Evolutionary conservation across 2,329 filamentous ascomycete genomes (phyloP).

Genomic region (Thielaviopsis euricoi): DNA sequence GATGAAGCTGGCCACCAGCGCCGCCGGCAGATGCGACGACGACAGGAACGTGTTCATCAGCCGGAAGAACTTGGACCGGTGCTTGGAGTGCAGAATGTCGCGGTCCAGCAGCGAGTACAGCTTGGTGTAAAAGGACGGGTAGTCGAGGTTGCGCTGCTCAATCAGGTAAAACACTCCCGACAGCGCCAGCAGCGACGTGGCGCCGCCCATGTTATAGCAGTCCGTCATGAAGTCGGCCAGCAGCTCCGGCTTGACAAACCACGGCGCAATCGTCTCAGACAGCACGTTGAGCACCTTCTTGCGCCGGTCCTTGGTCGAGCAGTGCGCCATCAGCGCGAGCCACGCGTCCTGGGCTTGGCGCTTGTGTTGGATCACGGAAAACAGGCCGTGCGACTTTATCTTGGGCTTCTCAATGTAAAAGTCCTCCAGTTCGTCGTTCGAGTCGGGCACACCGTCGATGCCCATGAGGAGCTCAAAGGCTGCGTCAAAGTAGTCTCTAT

Average conservation of each 20-base stretch:
- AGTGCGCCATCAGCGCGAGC: constrained; percentile 57
- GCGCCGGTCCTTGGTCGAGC: constrained; percentile 54
- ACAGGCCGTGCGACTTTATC: constrained; percentile 50
- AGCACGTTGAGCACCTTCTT: constrained; percentile 65
- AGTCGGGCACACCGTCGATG: constrained; percentile 55
- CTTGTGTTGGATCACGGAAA: constrained; percentile 54
- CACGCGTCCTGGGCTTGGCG: constrained; percentile 73
- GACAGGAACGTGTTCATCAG: constrained; percentile 78
- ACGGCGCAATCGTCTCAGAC: constrained; percentile 65
- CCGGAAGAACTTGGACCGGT: constrained; percentile 85
- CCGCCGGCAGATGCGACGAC: constrained; percentile 82
- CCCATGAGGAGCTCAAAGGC: constrained; percentile 45
- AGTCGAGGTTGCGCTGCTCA: constrained; percentile 84
- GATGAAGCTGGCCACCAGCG: constrained; percentile 86
- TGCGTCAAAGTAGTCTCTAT: constrained; percentile 32
- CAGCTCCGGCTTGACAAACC: constrained; percentile 76
- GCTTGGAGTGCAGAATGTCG: constrained; percentile 78
- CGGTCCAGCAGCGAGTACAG: constrained; percentile 84
- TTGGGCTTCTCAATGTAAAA: constrained; percentile 50
- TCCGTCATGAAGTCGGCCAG: constrained; percentile 95
- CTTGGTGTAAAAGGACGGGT: constrained; percentile 84
- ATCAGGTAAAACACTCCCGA: constrained; percentile 94
- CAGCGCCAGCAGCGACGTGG: constrained; percentile 71
- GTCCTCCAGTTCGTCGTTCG: constrained; percentile 47
- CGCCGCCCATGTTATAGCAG: constrained; percentile 74